Conservation (phyloP, 352 stramenopile species). For the Phytophthora uliginosa region DNA sequence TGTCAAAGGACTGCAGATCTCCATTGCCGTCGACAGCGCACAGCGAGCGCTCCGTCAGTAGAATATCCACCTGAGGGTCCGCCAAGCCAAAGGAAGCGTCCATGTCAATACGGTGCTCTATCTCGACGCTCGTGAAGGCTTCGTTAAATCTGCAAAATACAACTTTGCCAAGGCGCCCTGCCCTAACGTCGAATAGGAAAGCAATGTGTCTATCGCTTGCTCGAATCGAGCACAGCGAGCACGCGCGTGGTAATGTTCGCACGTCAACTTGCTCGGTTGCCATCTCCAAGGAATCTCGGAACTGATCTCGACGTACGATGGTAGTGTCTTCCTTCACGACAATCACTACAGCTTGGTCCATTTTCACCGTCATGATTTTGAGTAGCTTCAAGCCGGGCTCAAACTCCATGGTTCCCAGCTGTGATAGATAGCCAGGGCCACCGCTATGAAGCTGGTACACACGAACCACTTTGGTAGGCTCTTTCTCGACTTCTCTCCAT, state of each 20-base stretch:
- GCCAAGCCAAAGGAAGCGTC: slow-evolving; percentile 19
- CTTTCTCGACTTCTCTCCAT: slow-evolving; percentile 28
- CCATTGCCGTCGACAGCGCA: slow-evolving; percentile 28
- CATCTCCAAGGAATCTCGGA: background rate
- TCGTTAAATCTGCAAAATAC: slow-evolving; percentile 39
- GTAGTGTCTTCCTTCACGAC: slow-evolving; percentile 26
- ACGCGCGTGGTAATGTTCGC: slow-evolving; percentile 19
- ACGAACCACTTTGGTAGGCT: slow-evolving; percentile 23
- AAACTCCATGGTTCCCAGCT: slow-evolving; percentile 28
- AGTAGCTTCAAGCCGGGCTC: slow-evolving; percentile 15
- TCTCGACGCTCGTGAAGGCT: slow-evolving; percentile 24
- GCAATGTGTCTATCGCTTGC: slow-evolving; percentile 23
- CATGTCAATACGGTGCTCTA: slow-evolving; percentile 17
- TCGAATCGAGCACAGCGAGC: slow-evolving; percentile 30
- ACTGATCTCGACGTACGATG: slow-evolving; percentile 18
- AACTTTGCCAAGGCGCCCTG: slow-evolving; percentile 8
- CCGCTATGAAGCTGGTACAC: slow-evolving; percentile 10
- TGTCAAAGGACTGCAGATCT: slow-evolving; percentile 33
- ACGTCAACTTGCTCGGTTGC: slow-evolving; percentile 8
- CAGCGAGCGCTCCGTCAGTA: slow-evolving; percentile 27
- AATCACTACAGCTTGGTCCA: slow-evolving; percentile 9
- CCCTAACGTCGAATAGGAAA: slow-evolving; percentile 17
- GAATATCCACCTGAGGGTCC: slow-evolving; percentile 20
- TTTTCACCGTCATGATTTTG: slow-evolving; percentile 25
- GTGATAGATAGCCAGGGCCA: background rate